phyloP scores from a whole-genome alignment of 2,329 filamentous ascomycete species.

The Claviceps sp. region DNA sequence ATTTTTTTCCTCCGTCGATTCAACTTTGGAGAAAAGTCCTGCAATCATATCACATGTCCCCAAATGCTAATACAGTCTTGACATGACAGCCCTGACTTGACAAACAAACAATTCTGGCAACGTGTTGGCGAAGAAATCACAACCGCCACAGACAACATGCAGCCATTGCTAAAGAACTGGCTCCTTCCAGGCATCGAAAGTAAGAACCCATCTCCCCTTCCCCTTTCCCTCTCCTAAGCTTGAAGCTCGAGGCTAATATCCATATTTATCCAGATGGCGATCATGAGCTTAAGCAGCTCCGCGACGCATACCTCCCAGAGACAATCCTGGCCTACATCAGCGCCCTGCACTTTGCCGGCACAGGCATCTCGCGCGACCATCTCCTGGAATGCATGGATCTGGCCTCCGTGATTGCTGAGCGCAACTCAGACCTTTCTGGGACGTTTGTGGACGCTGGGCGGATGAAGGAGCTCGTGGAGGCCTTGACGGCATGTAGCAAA shows the following conservation, averaged over 20 bases:
- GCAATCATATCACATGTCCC: too few species aligned
- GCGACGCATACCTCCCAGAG: slow-evolving; percentile 73
- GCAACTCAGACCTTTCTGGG: slow-evolving; percentile 50
- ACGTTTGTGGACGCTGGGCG: slow-evolving; percentile 51
- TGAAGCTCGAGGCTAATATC: neutral
- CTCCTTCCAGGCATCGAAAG: slow-evolving; percentile 41
- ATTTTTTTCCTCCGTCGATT: too few species aligned
- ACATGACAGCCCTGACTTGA: slow-evolving; percentile 15
- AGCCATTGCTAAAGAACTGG: slow-evolving; percentile 52
- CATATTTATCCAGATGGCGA: slow-evolving; percentile 30
- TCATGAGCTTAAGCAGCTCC: slow-evolving; percentile 49
- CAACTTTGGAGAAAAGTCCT: too few species aligned
- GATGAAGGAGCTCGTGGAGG: slow-evolving; percentile 64
- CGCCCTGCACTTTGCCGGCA: slow-evolving; percentile 67
- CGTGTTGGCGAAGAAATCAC: slow-evolving; percentile 42
- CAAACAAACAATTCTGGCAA: slow-evolving; percentile 37
- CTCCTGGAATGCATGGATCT: slow-evolving; percentile 81
- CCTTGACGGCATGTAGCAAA: slow-evolving; percentile 65
- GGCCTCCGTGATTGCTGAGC: slow-evolving; percentile 59
- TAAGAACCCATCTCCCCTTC: slow-evolving; percentile 21
- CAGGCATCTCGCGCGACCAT: slow-evolving; percentile 58
- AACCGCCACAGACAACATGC: slow-evolving; percentile 40
- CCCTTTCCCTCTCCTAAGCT: neutral
- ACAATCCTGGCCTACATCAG: slow-evolving; percentile 72
- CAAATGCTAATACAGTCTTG: neutral